Percentiles rank a stretch among this genome's conserved stretches.
Conservation (phyloP, 2,329 filamentous ascomycete genomes). For the Nemania diffusa region DNA sequence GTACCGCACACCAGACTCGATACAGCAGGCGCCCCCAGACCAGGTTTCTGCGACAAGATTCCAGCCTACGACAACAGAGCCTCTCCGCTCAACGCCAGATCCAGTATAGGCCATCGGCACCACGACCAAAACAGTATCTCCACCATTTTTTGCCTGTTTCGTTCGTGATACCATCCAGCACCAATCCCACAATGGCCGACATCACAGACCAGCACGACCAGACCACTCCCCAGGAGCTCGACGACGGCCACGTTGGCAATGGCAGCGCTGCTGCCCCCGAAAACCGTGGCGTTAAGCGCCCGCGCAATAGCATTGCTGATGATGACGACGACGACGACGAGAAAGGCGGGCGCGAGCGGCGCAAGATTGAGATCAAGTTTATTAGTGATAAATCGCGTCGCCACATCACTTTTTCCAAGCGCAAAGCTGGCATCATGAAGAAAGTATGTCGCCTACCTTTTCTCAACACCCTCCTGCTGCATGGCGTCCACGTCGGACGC, state of each 20-base stretch:
- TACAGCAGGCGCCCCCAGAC: constrained; percentile 61
- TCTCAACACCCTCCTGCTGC: constrained; percentile 24
- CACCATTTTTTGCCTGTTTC: constrained; percentile 65
- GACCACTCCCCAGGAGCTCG: constrained; percentile 77
- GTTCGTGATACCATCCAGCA: constrained; percentile 59
- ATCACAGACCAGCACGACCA: constrained; percentile 82
- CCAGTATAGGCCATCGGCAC: constrained; percentile 74
- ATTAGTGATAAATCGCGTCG: constrained; percentile 99
- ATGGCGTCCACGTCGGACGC: constrained; percentile 36
- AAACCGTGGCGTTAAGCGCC: constrained; percentile 88
- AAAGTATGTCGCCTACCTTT: constrained; percentile 74
- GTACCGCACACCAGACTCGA: constrained; percentile 57
- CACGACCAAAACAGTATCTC: constrained; percentile 73
- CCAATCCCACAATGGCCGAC: constrained; percentile 72
- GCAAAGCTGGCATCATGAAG: constrained; percentile 99
- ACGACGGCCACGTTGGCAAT: constrained; percentile 80
- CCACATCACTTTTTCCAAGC: constrained; percentile 99
- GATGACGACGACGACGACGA: constrained; percentile 98
- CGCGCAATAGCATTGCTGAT: constrained; percentile 82
- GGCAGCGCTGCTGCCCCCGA: constrained; percentile 73
- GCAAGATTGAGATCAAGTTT: constrained; percentile 99
- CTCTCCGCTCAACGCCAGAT: constrained; percentile 69
- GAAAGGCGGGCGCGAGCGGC: constrained; percentile 95
- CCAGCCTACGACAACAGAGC: constrained; percentile 57
- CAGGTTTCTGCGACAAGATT: constrained; percentile 64